phyloP scores from a whole-genome alignment of 2,329 filamentous ascomycete species.

The Xylaria sp. region DNA sequence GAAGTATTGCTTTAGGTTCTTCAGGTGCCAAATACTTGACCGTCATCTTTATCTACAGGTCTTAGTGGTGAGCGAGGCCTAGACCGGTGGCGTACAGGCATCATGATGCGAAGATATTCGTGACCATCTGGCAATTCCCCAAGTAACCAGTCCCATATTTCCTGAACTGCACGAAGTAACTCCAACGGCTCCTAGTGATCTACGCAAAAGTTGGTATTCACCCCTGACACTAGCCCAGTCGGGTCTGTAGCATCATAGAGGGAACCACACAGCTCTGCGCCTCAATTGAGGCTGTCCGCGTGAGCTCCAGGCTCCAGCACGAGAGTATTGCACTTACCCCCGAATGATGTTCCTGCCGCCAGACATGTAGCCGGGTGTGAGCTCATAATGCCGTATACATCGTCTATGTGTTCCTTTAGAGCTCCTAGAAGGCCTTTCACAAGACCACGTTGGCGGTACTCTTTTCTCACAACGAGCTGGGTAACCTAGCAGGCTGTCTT shows the following conservation, averaged over 20 bases:
- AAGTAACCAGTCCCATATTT: conserved; percentile 36
- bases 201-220: conserved; percentile 52
- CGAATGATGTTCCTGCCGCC: conserved; percentile 48
- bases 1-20: too few species aligned
- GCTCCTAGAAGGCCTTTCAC: conserved; percentile 48
- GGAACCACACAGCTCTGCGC: conserved; percentile 50
- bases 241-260: conserved; percentile 47
- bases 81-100: conserved; percentile 17
- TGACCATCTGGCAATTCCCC: conserved; percentile 40
- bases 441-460: conserved; percentile 51
- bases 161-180: conserved; percentile 24
- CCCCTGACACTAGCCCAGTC: conserved; percentile 48
- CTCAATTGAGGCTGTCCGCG: conserved; percentile 22
- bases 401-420: conserved; percentile 45
- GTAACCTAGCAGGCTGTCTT: conserved; percentile 54
- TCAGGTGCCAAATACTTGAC: too few species aligned
- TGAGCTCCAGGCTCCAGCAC: conserved; percentile 5
- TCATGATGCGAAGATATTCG: conserved; percentile 36
- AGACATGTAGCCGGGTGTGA: conserved; percentile 52
- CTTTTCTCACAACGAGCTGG: conserved; percentile 52
- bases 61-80: background rate
- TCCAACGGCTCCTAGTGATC: conserved; percentile 51
- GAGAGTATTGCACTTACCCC: conserved; percentile 39
- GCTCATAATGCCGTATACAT: conserved; percentile 53
- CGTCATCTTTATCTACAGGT: too few species aligned